These are phyloP conservation scores for Wallacemonas sp. DNA, from an alignment of 208 protist species.

Conservation along the genomic window DNA sequence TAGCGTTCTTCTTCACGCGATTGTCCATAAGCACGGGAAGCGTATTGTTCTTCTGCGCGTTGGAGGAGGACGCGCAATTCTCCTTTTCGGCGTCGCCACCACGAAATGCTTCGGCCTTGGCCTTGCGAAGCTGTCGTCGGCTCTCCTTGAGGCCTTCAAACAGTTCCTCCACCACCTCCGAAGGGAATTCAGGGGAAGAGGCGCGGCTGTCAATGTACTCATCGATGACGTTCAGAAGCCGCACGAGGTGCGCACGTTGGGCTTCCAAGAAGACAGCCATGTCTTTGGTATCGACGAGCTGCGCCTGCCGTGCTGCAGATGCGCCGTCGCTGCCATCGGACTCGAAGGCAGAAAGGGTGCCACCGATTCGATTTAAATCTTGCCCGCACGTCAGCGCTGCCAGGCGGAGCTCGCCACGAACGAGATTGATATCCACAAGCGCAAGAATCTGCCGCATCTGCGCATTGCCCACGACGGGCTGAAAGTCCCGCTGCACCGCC, in stretches of 20 bases:
- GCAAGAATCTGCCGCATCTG: constrained; percentile 55
- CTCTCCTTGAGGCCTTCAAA: constrained; percentile 38
- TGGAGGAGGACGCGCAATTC: too few species aligned
- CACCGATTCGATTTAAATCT: constrained; percentile 29
- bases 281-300: constrained; percentile 21
- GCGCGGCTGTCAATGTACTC: constrained; percentile 52
- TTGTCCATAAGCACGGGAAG: constrained; percentile 17
- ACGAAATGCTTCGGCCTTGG: not conserved
- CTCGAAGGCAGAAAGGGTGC: constrained; percentile 24
- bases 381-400: constrained; percentile 25
- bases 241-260: constrained; percentile 30
- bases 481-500: constrained; percentile 65
- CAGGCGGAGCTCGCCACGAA: constrained; percentile 59
- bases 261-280: constrained; percentile 31
- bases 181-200: constrained; percentile 31
- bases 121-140: not conserved
- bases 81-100: not conserved
- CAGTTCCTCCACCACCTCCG: constrained; percentile 36
- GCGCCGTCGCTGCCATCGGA: constrained; percentile 3
- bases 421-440: constrained; percentile 63
- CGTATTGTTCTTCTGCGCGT: not conserved
- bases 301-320: too few species aligned
- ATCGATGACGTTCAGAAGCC: constrained; percentile 45
- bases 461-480: constrained; percentile 49
- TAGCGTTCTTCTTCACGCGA: constrained; percentile 20